Evolutionary conservation across 352 stramenopile genomes (phyloP), one percentile per base, ranked within the genome.

Genomic region (Globisporangium iwayamae): DNA sequence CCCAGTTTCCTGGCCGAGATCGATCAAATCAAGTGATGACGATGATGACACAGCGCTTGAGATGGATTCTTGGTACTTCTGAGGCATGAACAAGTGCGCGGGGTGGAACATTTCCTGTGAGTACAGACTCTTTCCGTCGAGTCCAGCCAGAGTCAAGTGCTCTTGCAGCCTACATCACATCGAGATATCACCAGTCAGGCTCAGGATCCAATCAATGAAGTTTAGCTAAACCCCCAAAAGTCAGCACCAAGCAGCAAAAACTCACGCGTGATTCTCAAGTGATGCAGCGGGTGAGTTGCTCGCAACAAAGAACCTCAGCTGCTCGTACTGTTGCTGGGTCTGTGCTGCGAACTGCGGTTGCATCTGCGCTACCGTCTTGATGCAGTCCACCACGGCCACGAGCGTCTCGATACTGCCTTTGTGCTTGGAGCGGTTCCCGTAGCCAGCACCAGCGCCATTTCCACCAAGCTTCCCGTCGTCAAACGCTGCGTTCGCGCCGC

Each of bases 61-160:
- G 13, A 48, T 3, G 8, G 28, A 16, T 11, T 61, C 39, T 22
- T 65, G 41, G 20, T 67, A 30, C 55, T 75, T 78, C 22, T 38
- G 54, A 9, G 73, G 68, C 2, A 68, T 41, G 38, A 84, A 84
- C 39, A 75, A 51, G 34, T 73, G 50, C n/a, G 57, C 60, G 18
- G 78, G 78, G 30, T 84, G 65, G 46, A 84, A 81, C 51, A 75
- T 62, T 28, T 73, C 69, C 59, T 75, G 74, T 3, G 61, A 70
- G 47, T 66, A 74, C 14, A 74, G 56, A 14, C 63, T 41, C 39
- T 65, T 50, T 25, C n/a, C 32, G 13, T 41, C 10, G 3, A 57
- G 18, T 1, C 14, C 45, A 25, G 46, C 14, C 18, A 20, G 3
- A 6, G n/a, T 10, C 20, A 65, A 54, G 14, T 56, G 48, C 34